Evolutionary conservation across 441 rosid species (phyloP).

Genomic region (Adansonia madagascariensis): DNA sequence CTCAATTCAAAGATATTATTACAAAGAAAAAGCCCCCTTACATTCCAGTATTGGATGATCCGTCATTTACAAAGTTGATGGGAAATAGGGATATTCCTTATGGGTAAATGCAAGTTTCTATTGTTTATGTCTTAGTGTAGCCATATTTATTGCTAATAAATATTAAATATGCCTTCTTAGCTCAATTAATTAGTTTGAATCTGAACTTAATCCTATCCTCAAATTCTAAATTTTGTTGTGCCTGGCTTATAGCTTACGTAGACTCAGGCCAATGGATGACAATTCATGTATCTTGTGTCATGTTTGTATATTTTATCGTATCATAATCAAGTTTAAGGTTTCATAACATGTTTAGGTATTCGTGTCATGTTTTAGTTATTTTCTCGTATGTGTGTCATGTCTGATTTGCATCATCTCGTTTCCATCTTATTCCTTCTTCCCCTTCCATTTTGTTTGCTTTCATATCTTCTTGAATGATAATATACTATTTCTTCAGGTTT

Average conservation of each 20-base stretch:
- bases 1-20: conserved; percentile 63
- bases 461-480: not conserved
- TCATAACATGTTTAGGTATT: no score
- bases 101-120: conserved; percentile 48
- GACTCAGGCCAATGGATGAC: not conserved
- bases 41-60: conserved; percentile 76
- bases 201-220: not conserved
- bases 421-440: not conserved
- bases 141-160: not conserved
- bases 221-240: not conserved
- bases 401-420: not conserved
- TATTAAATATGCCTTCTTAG: not conserved
- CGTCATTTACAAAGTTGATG: conserved; percentile 60
- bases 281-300: no score
- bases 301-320: no score
- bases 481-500: not conserved
- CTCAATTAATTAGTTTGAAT: not conserved
- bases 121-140: not conserved
- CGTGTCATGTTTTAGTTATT: no score
- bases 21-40: conserved; percentile 67
- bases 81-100: conserved; percentile 79
- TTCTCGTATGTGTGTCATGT: no score
- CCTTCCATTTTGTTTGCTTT: not conserved
- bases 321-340: no score
- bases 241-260: not conserved